A percentile compares a stretch with the other conserved stretches of the same genome.
These are phyloP conservation scores for Ogataea hybrid DNA, from an alignment of 1,139 yeast genomes.

Conservation along the genomic window DNA sequence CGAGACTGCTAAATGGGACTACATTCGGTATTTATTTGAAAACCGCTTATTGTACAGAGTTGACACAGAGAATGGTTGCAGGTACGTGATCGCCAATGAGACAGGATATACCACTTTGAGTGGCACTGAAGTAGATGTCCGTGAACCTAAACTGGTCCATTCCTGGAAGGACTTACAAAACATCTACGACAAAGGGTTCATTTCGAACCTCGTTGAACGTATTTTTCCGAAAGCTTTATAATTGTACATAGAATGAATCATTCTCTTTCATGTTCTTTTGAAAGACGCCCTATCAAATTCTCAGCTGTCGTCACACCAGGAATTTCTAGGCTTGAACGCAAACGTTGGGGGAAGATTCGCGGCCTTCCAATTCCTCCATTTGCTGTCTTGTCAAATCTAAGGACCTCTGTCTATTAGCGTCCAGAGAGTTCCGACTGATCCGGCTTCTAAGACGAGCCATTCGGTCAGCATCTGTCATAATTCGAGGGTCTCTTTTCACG, in stretches of 20 bases:
- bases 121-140: conserved; percentile 9
- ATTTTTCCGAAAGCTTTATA: conserved; percentile 26
- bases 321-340: conserved; percentile 33
- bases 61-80: conserved; percentile 18
- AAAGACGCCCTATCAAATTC: conserved; percentile 29
- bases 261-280: conserved; percentile 11
- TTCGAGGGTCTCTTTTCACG: conserved; percentile 22
- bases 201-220: conserved; percentile 43
- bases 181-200: conserved; percentile 67
- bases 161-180: conserved; percentile 54
- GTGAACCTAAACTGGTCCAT: conserved; percentile 33
- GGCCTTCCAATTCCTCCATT: conserved; percentile 20
- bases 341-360: conserved; percentile 24
- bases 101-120: conserved; percentile 10
- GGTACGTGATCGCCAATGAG: conserved; percentile 18
- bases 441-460: conserved; percentile 12
- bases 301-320: conserved; percentile 34
- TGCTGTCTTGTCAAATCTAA: conserved; percentile 26
- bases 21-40: conserved; percentile 56
- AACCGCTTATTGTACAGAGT: conserved; percentile 40
- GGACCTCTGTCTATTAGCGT: conserved; percentile 19
- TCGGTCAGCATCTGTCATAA: conserved; percentile 23
- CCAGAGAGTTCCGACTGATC: conserved; percentile 17
- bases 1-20: conserved; percentile 83
- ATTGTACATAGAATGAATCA: conserved; percentile 9